These are phyloP conservation scores for Earliella scabrosa DNA, from an alignment of 1,284 basidiomycete genomes.

Conservation along the genomic window DNA sequence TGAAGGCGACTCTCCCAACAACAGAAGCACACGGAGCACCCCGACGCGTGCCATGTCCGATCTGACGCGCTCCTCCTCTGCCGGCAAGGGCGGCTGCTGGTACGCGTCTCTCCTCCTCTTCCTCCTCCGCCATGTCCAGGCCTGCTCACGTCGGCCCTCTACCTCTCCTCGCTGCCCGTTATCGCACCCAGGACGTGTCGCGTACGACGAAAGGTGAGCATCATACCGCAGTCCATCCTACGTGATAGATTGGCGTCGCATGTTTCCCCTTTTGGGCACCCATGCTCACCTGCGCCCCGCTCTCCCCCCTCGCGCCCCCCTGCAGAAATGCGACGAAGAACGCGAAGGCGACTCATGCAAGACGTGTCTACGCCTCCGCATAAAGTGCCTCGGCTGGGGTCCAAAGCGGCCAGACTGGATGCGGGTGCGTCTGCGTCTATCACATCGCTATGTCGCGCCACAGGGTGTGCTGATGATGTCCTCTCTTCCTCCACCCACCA, in stretches of 20 bases:
- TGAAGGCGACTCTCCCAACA: slow-evolving; percentile 30
- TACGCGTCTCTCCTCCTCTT: slow-evolving; percentile 39
- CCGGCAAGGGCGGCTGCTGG: slow-evolving; percentile 78
- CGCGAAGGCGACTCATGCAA: slow-evolving; percentile 76
- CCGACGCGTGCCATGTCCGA: slow-evolving; percentile 54
- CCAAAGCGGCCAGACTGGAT: slow-evolving; percentile 82
- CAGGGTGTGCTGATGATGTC: slow-evolving; percentile 14
- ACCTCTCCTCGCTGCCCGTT: slow-evolving; percentile 5
- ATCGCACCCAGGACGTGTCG: slow-evolving; percentile 69
- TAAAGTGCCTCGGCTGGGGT: slow-evolving; percentile 83
- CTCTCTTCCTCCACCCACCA: slow-evolving; percentile 7
- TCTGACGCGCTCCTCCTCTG: slow-evolving; percentile 54
- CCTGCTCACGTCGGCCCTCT: slow-evolving; percentile 5
- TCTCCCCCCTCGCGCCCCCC: slow-evolving; percentile 1
- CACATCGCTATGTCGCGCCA: slow-evolving; percentile 20
- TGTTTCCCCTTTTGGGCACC: slow-evolving; percentile 9
- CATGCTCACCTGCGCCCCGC: slow-evolving; percentile 14
- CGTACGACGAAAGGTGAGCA: slow-evolving; percentile 72
- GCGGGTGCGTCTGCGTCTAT: slow-evolving; percentile 63
- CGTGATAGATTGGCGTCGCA: slow-evolving; percentile 3
- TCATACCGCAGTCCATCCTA: slow-evolving; percentile 14
- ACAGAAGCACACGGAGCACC: slow-evolving; percentile 44
- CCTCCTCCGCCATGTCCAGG: not conserved
- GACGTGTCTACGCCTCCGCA: slow-evolving; percentile 75
- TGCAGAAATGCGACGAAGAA: slow-evolving; percentile 83